These are phyloP conservation scores for Pyrus hybrid DNA, from an alignment of 331 rosid genomes.

Conservation along the genomic window DNA sequence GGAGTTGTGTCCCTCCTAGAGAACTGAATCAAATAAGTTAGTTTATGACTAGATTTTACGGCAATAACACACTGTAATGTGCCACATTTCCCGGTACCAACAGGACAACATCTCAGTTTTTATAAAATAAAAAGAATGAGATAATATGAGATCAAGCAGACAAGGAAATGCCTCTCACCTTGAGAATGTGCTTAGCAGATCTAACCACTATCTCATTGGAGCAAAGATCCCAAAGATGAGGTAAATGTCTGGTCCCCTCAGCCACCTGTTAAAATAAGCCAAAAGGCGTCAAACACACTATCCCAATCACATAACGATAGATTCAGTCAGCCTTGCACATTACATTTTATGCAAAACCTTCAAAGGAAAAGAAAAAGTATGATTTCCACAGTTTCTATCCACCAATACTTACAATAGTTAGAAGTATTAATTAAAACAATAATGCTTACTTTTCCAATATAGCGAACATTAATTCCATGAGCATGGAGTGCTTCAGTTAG, in stretches of 20 bases:
- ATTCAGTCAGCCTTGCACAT: not conserved
- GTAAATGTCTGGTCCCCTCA: conserved; percentile 81
- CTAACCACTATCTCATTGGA: conserved; percentile 88
- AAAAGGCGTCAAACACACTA: conserved; percentile 19
- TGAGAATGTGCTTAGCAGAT: conserved; percentile 92
- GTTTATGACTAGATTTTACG: not conserved
- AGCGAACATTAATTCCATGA: conserved; percentile 95
- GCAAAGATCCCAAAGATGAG: conserved; percentile 95
- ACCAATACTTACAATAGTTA: not conserved
- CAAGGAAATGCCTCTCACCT: conserved; percentile 47
- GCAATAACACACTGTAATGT: not conserved
- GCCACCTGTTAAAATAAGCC: conserved; percentile 58
- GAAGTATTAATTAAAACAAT: not conserved
- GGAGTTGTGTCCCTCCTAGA: not conserved
- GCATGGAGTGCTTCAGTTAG: conserved; percentile 97
- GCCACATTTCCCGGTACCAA: not conserved
- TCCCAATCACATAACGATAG: not conserved
- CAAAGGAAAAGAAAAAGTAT: not conserved
- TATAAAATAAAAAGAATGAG: not conserved
- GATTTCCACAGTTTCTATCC: not conserved
- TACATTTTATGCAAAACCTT: not conserved
- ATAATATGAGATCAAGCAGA: not conserved
- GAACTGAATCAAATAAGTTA: not conserved
- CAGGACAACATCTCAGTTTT: not conserved
- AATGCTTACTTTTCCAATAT: conserved; percentile 76